phyloP scores from a whole-genome alignment of 352 stramenopile species.

The Phytophthora cryptogea region DNA sequence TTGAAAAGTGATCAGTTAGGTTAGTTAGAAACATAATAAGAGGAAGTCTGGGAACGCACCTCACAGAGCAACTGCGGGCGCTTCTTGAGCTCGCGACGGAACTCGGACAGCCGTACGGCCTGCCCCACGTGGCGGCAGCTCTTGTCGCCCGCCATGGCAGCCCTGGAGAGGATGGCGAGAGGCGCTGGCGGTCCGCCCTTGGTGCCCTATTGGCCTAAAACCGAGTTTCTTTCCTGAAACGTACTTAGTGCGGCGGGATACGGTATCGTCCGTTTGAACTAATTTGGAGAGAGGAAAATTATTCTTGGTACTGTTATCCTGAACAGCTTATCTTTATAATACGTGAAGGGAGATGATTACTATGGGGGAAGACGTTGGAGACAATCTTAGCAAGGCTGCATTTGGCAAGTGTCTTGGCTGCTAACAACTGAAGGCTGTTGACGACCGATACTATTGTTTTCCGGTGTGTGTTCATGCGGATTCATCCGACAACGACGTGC shows the following conservation, averaged over 20 bases:
- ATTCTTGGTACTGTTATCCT: no score
- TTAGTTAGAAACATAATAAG: slow-evolving; percentile 4
- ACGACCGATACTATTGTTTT: no score
- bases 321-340: no score
- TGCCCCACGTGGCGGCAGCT: slow-evolving; percentile 64
- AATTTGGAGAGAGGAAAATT: no score
- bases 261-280: not conserved
- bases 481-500: no score
- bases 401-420: no score
- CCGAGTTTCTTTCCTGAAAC: not conserved
- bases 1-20: slow-evolving; percentile 8
- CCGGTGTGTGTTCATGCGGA: no score
- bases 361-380: no score
- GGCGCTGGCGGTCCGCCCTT: slow-evolving; percentile 2
- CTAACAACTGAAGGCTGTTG: no score
- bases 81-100: slow-evolving; percentile 59
- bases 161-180: not conserved
- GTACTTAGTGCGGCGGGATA: not conserved
- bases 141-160: slow-evolving; percentile 45
- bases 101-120: slow-evolving; percentile 50
- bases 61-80: slow-evolving; percentile 48
- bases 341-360: no score
- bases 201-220: not conserved
- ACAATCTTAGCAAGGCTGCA: no score
- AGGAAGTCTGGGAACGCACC: slow-evolving; percentile 14